A percentile compares a stretch with the other conserved stretches of the same genome.
These are phyloP conservation scores for Wallacemonas sp. DNA, from an alignment of 208 protist species.

Conservation along the genomic window DNA sequence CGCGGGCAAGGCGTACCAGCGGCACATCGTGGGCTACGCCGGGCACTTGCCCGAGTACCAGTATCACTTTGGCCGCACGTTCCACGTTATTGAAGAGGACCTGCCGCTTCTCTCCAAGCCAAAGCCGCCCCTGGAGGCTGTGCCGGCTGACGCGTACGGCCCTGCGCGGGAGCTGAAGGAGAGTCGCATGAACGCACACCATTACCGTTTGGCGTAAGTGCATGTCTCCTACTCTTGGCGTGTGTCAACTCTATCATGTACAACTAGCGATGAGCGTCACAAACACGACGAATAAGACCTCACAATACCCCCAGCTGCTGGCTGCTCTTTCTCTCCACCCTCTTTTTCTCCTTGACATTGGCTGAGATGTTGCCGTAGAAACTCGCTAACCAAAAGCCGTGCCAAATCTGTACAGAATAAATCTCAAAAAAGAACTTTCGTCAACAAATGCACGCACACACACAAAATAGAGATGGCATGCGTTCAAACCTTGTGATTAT, in stretches of 20 bases:
- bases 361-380: no score
- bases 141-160: constrained; percentile 54
- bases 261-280: no score
- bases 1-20: constrained; percentile 52
- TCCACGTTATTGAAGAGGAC: constrained; percentile 88
- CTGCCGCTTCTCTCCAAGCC: constrained; percentile 69
- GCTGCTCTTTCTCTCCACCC: no score
- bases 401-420: no score
- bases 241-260: no score
- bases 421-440: neutral
- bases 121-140: constrained; percentile 33
- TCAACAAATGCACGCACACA: neutral
- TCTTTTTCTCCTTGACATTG: no score
- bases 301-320: no score
- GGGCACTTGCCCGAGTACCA: constrained; percentile 80
- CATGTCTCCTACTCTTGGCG: no score
- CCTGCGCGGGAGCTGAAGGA: constrained; percentile 54
- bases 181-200: constrained; percentile 67
- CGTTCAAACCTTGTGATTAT: no score
- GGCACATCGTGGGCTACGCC: constrained; percentile 69
- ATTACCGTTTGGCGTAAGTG: constrained; percentile 75
- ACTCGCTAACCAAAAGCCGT: no score
- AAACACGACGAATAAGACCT: no score
- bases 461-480: no score
- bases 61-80: constrained; percentile 84